A percentile compares a stretch with the other conserved stretches of the same genome.
Evolutionary conservation across 176 grass and related monocot species (phyloP).

Genomic region (Oryza longistaminata): DNA sequence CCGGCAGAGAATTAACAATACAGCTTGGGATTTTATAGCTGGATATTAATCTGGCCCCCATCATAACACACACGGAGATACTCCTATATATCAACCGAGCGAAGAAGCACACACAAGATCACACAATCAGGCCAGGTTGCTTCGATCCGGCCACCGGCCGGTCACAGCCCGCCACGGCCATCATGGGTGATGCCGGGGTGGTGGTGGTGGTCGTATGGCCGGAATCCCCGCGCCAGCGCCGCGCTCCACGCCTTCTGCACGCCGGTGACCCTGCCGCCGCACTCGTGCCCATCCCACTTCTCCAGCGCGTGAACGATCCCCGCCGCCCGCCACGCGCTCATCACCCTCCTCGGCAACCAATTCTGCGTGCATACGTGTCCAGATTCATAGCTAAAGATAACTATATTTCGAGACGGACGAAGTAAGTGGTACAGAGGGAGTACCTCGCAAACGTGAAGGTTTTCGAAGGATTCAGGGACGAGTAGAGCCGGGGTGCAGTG

Average conservation of each 20-base stretch:
- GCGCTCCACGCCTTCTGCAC: conserved; percentile 58
- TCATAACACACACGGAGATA: neutral
- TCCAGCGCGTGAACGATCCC: conserved; percentile 85
- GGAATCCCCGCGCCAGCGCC: conserved; percentile 63
- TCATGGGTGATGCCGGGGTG: no score
- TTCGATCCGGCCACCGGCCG: neutral
- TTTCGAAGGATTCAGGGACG: conserved; percentile 57
- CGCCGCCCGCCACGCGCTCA: conserved; percentile 81
- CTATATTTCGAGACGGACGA: no score
- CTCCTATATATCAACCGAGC: neutral
- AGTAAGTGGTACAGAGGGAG: no score
- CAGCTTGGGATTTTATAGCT: neutral
- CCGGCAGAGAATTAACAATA: neutral
- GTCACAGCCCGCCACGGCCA: neutral
- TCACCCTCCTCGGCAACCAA: conserved; percentile 89
- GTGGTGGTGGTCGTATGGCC: conserved; percentile 30
- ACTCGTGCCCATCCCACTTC: conserved; percentile 64
- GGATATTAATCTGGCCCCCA: neutral
- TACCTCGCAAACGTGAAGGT: conserved; percentile 82
- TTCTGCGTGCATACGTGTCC: conserved; percentile 36
- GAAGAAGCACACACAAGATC: neutral
- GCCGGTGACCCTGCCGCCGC: conserved; percentile 64
- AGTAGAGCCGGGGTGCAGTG: conserved; percentile 62
- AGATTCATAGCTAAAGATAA: no score
- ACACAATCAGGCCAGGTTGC: neutral